phyloP scores from a whole-genome alignment of 257 asterid species.

The Jacaranda copaia region DNA sequence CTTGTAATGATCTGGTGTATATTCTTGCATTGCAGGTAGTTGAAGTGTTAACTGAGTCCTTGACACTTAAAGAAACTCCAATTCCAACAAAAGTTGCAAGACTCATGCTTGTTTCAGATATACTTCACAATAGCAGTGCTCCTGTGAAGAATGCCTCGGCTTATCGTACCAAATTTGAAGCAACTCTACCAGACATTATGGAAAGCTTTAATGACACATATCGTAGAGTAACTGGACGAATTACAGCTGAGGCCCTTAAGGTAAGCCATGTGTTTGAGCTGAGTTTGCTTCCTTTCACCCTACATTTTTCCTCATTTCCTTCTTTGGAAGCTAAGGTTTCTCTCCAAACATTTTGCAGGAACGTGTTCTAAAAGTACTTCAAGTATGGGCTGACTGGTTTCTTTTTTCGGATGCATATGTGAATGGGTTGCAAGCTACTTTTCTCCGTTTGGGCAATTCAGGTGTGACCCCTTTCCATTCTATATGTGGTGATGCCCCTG shows the following conservation, averaged over 20 bases:
- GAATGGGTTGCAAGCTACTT: slow-evolving; percentile 77
- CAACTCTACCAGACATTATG: slow-evolving; percentile 82
- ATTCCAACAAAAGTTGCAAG: slow-evolving; percentile 98
- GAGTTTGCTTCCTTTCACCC: neutral
- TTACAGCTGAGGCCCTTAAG: slow-evolving; percentile 88
- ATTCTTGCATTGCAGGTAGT: slow-evolving; percentile 56
- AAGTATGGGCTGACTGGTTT: slow-evolving; percentile 88
- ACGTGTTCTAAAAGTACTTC: slow-evolving; percentile 78
- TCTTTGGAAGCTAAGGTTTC: slow-evolving; percentile 27
- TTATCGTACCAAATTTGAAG: slow-evolving; percentile 91
- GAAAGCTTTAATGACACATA: slow-evolving; percentile 97
- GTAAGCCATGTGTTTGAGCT: slow-evolving; percentile 38
- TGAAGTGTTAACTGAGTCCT: slow-evolving; percentile 95
- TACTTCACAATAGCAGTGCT: slow-evolving; percentile 96
- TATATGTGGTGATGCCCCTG: slow-evolving; percentile 78
- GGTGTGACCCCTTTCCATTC: slow-evolving; percentile 75
- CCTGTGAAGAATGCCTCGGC: slow-evolving; percentile 98
- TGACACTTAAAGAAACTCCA: slow-evolving; percentile 97
- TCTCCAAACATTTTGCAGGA: slow-evolving; percentile 52
- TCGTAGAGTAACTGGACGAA: slow-evolving; percentile 88
- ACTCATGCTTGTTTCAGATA: slow-evolving; percentile 98
- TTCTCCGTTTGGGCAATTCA: slow-evolving; percentile 73
- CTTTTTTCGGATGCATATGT: slow-evolving; percentile 76
- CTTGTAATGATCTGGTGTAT: neutral
- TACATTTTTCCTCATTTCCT: slow-evolving; percentile 4